Percentiles rank a stretch among this genome's conserved stretches.
phyloP scores from a whole-genome alignment of 345 rosid genomes.

The Gossypium longicalyx region DNA sequence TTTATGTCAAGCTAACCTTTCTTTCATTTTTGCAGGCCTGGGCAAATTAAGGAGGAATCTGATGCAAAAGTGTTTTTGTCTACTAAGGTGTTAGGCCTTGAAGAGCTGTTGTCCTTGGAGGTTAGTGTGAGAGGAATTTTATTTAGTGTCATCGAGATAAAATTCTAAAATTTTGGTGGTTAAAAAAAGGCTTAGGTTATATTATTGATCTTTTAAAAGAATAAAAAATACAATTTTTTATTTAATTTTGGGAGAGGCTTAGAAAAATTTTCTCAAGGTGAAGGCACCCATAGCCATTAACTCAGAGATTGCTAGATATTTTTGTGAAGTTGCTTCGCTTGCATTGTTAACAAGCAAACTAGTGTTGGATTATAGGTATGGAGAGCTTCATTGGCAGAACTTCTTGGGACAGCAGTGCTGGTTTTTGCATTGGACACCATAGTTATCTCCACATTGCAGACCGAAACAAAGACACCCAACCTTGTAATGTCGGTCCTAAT shows the following conservation, averaged over 20 bases:
- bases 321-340: not conserved
- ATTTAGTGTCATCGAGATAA: no score
- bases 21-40: slow-evolving; percentile 3
- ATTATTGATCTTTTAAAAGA: no score
- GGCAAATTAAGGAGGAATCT: not conserved
- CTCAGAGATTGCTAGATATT: not conserved
- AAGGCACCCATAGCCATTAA: not conserved
- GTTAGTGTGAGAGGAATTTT: not conserved
- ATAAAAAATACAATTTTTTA: no score
- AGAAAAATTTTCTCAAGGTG: no score
- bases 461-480: slow-evolving; percentile 24
- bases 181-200: no score
- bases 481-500: slow-evolving; percentile 33
- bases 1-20: not conserved
- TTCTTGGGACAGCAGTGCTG: slow-evolving; percentile 43
- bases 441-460: slow-evolving; percentile 31
- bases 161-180: no score
- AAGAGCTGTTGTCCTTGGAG: slow-evolving; percentile 15
- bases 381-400: slow-evolving; percentile 45
- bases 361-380: slow-evolving; percentile 38
- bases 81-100: slow-evolving; percentile 1
- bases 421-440: slow-evolving; percentile 36
- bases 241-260: no score
- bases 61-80: not conserved
- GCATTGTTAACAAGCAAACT: not conserved